phyloP scores from a whole-genome alignment of 257 asterid species.

The Solanum paucissectum region DNA sequence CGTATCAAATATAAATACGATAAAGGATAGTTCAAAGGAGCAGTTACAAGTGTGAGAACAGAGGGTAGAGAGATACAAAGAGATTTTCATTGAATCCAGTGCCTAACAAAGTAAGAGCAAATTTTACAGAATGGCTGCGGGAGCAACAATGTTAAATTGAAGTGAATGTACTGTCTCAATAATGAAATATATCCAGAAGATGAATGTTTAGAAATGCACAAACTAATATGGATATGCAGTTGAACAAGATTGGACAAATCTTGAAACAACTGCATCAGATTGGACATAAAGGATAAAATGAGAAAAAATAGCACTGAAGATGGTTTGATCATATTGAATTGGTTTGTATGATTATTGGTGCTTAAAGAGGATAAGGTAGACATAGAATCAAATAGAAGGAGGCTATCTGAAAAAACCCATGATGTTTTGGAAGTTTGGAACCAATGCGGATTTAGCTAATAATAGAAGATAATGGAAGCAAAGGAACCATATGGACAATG shows the following conservation, averaged over 20 bases:
- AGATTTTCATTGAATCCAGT: neutral
- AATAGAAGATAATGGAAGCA: neutral
- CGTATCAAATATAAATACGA: neutral
- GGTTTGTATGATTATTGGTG: neutral
- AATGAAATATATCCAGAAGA: neutral
- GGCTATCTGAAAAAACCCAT: neutral
- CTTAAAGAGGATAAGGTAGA: neutral
- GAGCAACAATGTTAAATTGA: neutral
- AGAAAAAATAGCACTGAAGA: neutral
- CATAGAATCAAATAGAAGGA: neutral
- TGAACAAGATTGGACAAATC: neutral
- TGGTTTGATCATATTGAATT: neutral
- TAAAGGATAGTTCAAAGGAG: neutral
- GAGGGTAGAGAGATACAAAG: neutral
- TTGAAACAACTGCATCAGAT: neutral
- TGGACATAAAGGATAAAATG: neutral
- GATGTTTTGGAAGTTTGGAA: neutral
- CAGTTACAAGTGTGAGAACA: neutral
- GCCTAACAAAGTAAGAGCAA: neutral
- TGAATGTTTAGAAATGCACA: neutral
- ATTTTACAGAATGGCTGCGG: neutral
- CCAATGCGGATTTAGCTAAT: neutral
- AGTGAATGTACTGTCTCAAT: neutral
- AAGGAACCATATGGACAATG: neutral
- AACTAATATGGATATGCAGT: neutral